These are phyloP conservation scores for Neurospora sublineolata DNA, from an alignment of 495 filamentous ascomycete species.

Conservation along the genomic window DNA sequence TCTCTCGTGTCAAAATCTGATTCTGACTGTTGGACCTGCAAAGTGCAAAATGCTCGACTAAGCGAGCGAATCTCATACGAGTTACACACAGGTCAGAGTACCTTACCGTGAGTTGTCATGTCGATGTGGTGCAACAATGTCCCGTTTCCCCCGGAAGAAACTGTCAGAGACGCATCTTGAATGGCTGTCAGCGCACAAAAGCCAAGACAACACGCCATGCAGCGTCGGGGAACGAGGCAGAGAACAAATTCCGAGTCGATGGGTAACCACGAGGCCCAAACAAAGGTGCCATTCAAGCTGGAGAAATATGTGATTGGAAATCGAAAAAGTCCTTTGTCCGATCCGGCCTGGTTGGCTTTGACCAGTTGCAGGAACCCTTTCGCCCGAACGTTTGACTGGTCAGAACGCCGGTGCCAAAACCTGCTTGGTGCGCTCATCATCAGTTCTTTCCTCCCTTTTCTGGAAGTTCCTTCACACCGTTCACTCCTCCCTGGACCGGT, in stretches of 20 bases:
- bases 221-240: background rate
- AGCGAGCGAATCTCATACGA: background rate
- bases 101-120: background rate
- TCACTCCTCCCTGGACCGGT: background rate
- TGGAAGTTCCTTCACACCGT: background rate
- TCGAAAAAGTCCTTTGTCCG: background rate
- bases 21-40: background rate
- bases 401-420: background rate
- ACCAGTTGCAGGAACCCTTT: background rate
- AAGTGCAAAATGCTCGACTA: background rate
- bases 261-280: background rate
- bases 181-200: background rate
- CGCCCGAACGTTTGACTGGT: background rate
- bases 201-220: background rate
- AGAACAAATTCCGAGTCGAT: background rate
- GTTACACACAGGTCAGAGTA: background rate
- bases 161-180: background rate
- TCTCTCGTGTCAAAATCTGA: background rate
- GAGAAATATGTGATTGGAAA: background rate
- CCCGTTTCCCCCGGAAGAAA: background rate
- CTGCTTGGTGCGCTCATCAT: background rate
- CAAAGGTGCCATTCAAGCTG: background rate
- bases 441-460: background rate
- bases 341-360: background rate
- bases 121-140: background rate